Evolutionary conservation across 2,329 filamentous ascomycete genomes (phyloP), one percentile per base, ranked within the genome.

Genomic region (Colletotrichum lini): DNA sequence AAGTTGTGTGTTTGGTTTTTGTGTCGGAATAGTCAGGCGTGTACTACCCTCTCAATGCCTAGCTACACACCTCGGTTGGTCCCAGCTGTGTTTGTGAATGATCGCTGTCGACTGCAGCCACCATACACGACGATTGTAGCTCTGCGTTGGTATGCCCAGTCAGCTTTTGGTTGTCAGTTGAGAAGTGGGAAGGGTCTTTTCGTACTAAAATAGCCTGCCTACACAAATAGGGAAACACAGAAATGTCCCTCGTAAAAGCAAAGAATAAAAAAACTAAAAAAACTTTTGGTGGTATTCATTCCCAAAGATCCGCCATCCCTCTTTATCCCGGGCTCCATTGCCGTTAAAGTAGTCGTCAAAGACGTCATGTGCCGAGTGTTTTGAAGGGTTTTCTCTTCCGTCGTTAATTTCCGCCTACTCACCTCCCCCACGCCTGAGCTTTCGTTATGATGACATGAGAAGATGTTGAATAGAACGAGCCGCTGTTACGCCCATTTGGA

Each of bases 401-500:
- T 52, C 38, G 52, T 67, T 40, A 60, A 26, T 30, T 49, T 50
- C 56, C 53, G 53, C 35, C 35, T 9, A 68, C 42, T 35, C 6
- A 62, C 35, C 45, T 35, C 6, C 23, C 23, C n/a, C 60, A 57
- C 54, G 44, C 60, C 44, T 42, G 10, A 3, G 15, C 10, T 26
- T 18, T 38, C 4, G 44, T 38, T 9, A 47, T 21, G 38, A 56
- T 38, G 52, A 42, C 26, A 9, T 10, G 23, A 42, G 26, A 23
- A 57, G 26, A 47, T 35, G 8, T 3, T 38, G 35, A 44, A 72
- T 73, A 56, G 66, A 35, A 13, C 38, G 7, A n/a, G 9, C 13
- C 47, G 40, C 16, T 60, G 65, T 78, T 70, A 82, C 23, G 79
- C 80, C 82, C 81, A 82, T 72, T 81, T 81, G 16, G 82, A 82